Conservation (phyloP, 2,329 filamentous ascomycete species). For the Colletotrichum musicola region DNA sequence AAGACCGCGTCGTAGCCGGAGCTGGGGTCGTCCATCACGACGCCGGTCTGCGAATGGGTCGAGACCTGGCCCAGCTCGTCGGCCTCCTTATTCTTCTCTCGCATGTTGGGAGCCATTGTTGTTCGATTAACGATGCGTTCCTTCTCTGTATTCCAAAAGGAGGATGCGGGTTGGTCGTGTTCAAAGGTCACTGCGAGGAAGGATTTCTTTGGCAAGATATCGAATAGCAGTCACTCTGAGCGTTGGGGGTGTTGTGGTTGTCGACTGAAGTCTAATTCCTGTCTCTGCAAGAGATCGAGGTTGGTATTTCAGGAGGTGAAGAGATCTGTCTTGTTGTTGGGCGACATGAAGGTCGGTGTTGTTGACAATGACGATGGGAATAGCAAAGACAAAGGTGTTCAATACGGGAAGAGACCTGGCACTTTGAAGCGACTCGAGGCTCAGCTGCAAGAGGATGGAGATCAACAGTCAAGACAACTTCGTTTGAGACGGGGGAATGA, state of each 20-base stretch:
- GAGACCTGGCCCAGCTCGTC: constrained; percentile 24
- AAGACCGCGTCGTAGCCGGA: constrained; percentile 47
- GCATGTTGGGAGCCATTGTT: constrained; percentile 11
- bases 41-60: constrained; percentile 24
- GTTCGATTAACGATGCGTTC: background rate
- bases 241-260: background rate
- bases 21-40: constrained; percentile 24
- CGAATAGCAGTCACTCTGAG: constrained; percentile 18
- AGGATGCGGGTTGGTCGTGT: background rate
- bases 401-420: background rate
- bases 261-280: background rate
- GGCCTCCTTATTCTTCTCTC: constrained; percentile 27
- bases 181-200: constrained; percentile 16
- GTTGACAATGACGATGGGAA: background rate
- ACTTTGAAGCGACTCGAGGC: background rate
- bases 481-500: constrained; percentile 16
- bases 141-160: too few species aligned
- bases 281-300: constrained; percentile 2
- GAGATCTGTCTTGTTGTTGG: background rate
- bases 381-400: background rate
- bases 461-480: constrained; percentile 3
- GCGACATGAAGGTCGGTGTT: constrained; percentile 12
- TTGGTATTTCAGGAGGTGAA: constrained; percentile 17
- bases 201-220: background rate
- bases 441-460: constrained; percentile 12